Conservation (phyloP, 306 rosid species). For the Sesbania bispinosa region DNA sequence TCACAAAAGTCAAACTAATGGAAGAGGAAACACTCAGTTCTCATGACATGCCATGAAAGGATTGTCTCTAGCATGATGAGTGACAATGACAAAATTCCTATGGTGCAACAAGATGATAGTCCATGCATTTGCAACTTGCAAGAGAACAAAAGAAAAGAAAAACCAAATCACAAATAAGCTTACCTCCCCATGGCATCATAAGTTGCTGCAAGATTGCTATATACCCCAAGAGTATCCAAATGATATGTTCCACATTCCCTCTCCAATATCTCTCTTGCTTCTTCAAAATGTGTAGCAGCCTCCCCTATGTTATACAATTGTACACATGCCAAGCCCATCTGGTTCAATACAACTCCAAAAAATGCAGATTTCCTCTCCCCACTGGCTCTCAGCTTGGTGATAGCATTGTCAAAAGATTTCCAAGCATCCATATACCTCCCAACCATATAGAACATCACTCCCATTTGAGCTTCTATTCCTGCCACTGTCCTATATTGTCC, state of each 20-base stretch:
- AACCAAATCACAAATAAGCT: not conserved
- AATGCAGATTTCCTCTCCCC: conserved; percentile 66
- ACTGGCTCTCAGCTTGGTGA: conserved; percentile 49
- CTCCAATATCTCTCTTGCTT: conserved; percentile 69
- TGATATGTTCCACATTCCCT: conserved; percentile 65
- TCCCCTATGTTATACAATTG: conserved; percentile 69
- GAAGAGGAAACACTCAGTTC: not conserved
- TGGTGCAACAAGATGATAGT: not conserved
- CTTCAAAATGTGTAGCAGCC: conserved; percentile 66
- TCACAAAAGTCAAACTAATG: not conserved
- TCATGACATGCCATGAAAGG: not conserved
- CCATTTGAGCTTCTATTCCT: conserved; percentile 91
- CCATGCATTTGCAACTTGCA: not conserved
- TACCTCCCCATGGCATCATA: conserved; percentile 95
- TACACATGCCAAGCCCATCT: conserved; percentile 79
- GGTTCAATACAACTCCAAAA: conserved; percentile 76
- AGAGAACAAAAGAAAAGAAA: not conserved
- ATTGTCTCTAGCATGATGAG: not conserved
- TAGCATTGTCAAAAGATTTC: conserved; percentile 51
- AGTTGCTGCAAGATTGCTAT: conserved; percentile 92
- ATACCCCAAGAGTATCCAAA: conserved; percentile 75
- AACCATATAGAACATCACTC: conserved; percentile 76
- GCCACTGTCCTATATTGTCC: conserved; percentile 65
- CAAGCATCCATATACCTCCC: conserved; percentile 58
- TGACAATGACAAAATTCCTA: not conserved